These are phyloP conservation scores for Massarina eburnea DNA, from an alignment of 2,329 filamentous ascomycete species.

Conservation along the genomic window DNA sequence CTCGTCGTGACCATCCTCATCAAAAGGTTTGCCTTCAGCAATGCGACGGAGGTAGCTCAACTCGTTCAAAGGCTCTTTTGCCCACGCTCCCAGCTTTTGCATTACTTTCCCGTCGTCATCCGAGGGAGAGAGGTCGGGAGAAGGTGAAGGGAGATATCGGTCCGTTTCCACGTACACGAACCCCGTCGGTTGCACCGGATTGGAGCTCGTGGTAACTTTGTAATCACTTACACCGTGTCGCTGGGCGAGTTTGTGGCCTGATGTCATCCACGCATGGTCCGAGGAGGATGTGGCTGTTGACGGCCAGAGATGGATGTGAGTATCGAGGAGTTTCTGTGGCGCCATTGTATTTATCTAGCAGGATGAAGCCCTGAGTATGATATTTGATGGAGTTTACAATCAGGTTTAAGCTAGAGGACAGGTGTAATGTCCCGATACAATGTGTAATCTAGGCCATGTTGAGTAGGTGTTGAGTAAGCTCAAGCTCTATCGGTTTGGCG, in stretches of 20 bases:
- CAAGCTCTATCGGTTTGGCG: neutral
- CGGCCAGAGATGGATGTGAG: constrained; percentile 89
- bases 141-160: constrained; percentile 47
- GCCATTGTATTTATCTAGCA: neutral
- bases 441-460: too few relatives aligned
- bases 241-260: constrained; percentile 57
- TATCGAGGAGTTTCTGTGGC: constrained; percentile 68
- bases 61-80: constrained; percentile 70
- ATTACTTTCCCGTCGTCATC: constrained; percentile 1
- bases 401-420: neutral
- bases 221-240: constrained; percentile 69
- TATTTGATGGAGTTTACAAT: neutral
- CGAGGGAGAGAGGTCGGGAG: neutral
- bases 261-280: constrained; percentile 69
- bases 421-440: neutral
- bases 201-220: constrained; percentile 20
- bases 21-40: constrained; percentile 62
- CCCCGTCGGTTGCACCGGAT: constrained; percentile 45
- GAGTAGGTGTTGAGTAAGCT: neutral
- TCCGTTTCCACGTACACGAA: constrained; percentile 86
- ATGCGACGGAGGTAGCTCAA: constrained; percentile 69
- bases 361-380: neutral
- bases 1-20: constrained; percentile 54
- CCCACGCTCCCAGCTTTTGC: constrained; percentile 53
- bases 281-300: constrained; percentile 59